Evolutionary conservation across 176 grass and related monocot species (phyloP), one percentile per base, ranked within the genome.

Genomic region (Zoysia pacifica): DNA sequence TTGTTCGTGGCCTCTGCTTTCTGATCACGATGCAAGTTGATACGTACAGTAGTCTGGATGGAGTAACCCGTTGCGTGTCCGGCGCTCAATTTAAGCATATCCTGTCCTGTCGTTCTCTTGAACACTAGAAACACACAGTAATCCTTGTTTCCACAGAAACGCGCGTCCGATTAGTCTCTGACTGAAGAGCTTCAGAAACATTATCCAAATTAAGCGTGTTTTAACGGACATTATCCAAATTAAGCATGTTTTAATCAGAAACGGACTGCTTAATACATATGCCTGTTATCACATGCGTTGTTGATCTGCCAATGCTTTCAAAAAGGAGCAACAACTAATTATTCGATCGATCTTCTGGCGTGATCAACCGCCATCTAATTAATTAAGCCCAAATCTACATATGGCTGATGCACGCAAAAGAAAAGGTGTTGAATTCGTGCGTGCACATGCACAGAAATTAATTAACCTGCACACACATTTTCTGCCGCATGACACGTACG

Each of bases 1-100:
- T 39, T 67, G 35, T 67, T 74, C 68, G 74, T 60, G 69, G 60
- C 72, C 82, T 81, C 82, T 76, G 35, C 39, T 88, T 88, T 79
- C 45, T 51, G 36, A 28, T 28, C 42, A 6, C 6, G 5, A 62
- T 45, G 37, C 10, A 41, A 74, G 54, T 54, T 73, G 36, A n/a
- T n/a, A n/a, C n/a, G n/a, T n/a, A n/a, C n/a, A 62, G 39, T 53
- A 58, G 18, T 18, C 55, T 46, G n/a, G n/a, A n/a, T n/a, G n/a
- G n/a, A n/a, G n/a, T n/a, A 83, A 77, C 2, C 5, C 18, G n/a
- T 81, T 35, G 18, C 19, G 54, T 65, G 11, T 79, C 4, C 36
- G 68, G 51, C 52, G 49, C 15, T 54, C 53, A 62, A 43, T 48
- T 43, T 52, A n/a, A n/a, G n/a, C n/a, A n/a, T n/a, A n/a, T n/a